Evolutionary conservation across 2,329 filamentous ascomycete species (phyloP).

Genomic region (Blumeria graminis): DNA sequence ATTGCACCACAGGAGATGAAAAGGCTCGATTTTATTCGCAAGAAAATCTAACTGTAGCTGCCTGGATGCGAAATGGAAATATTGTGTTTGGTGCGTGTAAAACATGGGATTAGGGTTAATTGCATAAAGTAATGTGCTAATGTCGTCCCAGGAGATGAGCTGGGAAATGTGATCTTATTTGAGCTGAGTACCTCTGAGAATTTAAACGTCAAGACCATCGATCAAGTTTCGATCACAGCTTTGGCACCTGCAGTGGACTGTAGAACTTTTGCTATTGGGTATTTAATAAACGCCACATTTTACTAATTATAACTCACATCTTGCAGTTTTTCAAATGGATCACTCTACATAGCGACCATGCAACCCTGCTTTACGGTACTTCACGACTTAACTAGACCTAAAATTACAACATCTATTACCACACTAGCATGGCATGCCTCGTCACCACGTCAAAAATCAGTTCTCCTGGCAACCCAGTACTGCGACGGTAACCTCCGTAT

Average conservation of each 20-base stretch:
- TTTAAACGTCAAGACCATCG: slow-evolving; percentile 68
- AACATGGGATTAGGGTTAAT: neutral
- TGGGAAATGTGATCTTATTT: slow-evolving; percentile 85
- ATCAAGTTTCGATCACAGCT: slow-evolving; percentile 83
- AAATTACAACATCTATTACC: slow-evolving; percentile 70
- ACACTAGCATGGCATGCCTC: slow-evolving; percentile 89
- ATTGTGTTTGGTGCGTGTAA: slow-evolving; percentile 64
- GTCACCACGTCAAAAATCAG: slow-evolving; percentile 83
- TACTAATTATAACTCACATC: neutral
- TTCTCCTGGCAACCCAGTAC: slow-evolving; percentile 89
- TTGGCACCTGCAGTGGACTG: slow-evolving; percentile 76
- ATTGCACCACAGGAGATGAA: slow-evolving; percentile 75
- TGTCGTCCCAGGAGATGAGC: slow-evolving; percentile 45
- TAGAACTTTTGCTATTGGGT: slow-evolving; percentile 91
- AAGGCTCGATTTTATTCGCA: slow-evolving; percentile 83
- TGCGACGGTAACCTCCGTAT: slow-evolving; percentile 79
- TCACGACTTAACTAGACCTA: slow-evolving; percentile 69
- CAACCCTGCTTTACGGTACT: slow-evolving; percentile 85
- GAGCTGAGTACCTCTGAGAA: slow-evolving; percentile 86
- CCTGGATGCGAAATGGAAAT: slow-evolving; percentile 95
- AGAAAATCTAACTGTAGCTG: slow-evolving; percentile 58
- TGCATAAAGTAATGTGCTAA: slow-evolving; percentile 4
- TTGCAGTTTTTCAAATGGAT: slow-evolving; percentile 74
- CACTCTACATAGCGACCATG: slow-evolving; percentile 68
- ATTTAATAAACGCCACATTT: slow-evolving; percentile 8